Conservation (phyloP, 441 rosid species). For the Cnidoscolus chayamansa region DNA sequence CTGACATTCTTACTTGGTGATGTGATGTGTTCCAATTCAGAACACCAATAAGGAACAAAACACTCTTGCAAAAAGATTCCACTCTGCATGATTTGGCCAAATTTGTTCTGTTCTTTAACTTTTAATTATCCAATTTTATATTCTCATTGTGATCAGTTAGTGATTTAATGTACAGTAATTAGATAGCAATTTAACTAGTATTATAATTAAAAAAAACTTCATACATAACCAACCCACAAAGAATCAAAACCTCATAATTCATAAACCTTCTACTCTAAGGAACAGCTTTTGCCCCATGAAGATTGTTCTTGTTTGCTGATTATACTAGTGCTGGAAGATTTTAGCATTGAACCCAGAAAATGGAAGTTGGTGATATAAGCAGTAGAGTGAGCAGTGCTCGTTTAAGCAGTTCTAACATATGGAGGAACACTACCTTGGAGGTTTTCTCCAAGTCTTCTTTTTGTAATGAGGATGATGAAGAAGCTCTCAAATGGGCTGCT, state of each 20-base stretch:
- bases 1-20: background rate
- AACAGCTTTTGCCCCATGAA: background rate
- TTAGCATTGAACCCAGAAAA: background rate
- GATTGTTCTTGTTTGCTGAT: background rate
- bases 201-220: background rate
- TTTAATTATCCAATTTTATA: background rate
- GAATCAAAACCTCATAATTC: background rate
- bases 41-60: background rate
- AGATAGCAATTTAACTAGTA: too few species aligned
- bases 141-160: background rate
- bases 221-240: background rate
- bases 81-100: background rate
- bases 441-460: conserved; percentile 54
- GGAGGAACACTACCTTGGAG: conserved; percentile 41
- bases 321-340: background rate
- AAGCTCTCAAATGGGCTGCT: conserved; percentile 68
- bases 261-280: background rate
- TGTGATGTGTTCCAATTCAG: background rate
- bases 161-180: too few species aligned
- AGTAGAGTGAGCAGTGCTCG: conserved; percentile 38
- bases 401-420: conserved; percentile 43
- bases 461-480: conserved; percentile 47
- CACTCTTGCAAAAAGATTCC: conserved; percentile 12
- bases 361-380: conserved; percentile 14
- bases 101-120: background rate